phyloP scores from a whole-genome alignment of 2,329 filamentous ascomycete genomes.

The Capronia americana region DNA sequence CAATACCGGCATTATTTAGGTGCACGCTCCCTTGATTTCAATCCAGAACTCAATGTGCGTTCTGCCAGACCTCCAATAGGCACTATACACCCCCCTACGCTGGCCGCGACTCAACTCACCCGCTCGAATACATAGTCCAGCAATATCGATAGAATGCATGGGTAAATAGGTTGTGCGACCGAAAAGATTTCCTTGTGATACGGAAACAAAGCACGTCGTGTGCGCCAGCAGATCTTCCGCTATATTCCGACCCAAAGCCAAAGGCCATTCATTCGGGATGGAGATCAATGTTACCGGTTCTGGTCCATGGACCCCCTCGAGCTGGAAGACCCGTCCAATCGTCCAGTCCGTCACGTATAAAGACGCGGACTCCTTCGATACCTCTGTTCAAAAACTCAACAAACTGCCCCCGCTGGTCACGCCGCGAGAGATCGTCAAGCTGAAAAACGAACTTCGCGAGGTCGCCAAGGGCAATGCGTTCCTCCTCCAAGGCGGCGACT shows the following conservation, averaged over 20 bases:
- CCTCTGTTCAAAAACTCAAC: conserved; percentile 51
- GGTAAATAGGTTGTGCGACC: neutral
- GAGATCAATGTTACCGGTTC: neutral
- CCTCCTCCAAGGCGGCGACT: conserved; percentile 91
- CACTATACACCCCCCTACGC: too few species aligned
- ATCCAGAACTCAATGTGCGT: too few species aligned
- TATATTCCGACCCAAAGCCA: neutral
- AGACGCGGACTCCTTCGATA: conserved; percentile 49
- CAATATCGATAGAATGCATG: neutral
- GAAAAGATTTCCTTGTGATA: neutral
- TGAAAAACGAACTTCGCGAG: conserved; percentile 80
- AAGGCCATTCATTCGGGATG: neutral
- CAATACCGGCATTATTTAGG: neutral
- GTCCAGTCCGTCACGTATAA: conserved; percentile 56
- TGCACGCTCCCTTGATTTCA: neutral
- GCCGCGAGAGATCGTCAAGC: conserved; percentile 68
- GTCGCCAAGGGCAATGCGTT: conserved; percentile 92
- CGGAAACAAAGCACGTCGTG: neutral
- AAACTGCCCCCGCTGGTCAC: conserved; percentile 56
- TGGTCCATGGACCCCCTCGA: conserved; percentile 40
- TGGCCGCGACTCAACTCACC: neutral
- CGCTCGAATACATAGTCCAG: neutral
- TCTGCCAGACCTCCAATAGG: too few species aligned
- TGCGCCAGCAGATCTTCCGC: neutral
- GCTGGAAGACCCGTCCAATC: conserved; percentile 54